Conservation (phyloP, 208 protist species). For the Balamuthia mandrillaris region DNA sequence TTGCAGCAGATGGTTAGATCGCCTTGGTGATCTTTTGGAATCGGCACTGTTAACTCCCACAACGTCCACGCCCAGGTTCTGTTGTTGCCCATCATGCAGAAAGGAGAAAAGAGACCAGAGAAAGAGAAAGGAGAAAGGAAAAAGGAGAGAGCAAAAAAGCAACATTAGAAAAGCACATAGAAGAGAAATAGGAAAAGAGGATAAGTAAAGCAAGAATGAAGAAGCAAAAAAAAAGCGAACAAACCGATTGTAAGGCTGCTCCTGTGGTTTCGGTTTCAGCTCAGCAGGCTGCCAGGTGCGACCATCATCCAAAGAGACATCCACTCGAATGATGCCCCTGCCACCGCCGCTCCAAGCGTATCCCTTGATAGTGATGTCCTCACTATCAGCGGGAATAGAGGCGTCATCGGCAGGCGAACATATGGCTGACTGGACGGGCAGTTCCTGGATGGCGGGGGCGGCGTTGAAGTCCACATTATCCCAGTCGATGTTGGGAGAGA, state of each 20-base stretch:
- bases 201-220: neutral
- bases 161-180: neutral
- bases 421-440: conserved; percentile 78
- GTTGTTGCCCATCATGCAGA: neutral
- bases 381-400: conserved; percentile 44
- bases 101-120: neutral
- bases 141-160: neutral
- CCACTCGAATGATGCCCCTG: conserved; percentile 72
- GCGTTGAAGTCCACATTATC: conserved; percentile 42
- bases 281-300: conserved; percentile 68
- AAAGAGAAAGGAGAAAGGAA: neutral
- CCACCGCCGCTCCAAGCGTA: conserved; percentile 77
- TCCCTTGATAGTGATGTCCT: conserved; percentile 54
- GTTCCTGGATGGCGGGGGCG: conserved; percentile 66
- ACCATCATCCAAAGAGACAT: conserved; percentile 78
- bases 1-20: conserved; percentile 41
- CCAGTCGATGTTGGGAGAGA: conserved; percentile 66
- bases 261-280: conserved; percentile 35
- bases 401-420: conserved; percentile 51
- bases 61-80: conserved; percentile 57
- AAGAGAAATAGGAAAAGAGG: neutral
- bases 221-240: neutral
- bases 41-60: conserved; percentile 42
- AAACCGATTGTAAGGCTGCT: conserved; percentile 22
- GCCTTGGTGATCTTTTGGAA: neutral